Conservation (phyloP, 176 grass and related monocot genomes). For the Lolium multiflorum region DNA sequence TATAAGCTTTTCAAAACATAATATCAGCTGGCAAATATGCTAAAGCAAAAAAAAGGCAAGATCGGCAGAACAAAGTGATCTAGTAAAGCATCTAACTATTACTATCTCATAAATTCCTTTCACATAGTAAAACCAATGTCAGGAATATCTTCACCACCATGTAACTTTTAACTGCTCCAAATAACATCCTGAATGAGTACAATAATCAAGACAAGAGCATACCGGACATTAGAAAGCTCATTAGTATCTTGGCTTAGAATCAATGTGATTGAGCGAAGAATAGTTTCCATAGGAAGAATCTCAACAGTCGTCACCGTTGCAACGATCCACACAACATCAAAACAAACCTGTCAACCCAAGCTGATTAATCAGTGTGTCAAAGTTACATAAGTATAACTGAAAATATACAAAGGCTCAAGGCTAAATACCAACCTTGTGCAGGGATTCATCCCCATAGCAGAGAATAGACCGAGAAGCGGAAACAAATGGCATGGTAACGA, state of each 20-base stretch:
- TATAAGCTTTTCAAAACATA: constrained; percentile 12
- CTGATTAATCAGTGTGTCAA: constrained; percentile 20
- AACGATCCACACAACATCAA: constrained; percentile 82
- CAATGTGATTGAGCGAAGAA: constrained; percentile 72
- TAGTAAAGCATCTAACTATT: constrained; percentile 27
- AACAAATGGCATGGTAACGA: constrained; percentile 76
- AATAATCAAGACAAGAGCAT: constrained; percentile 23
- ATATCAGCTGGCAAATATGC: constrained; percentile 7
- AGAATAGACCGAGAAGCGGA: constrained; percentile 74
- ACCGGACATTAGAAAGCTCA: constrained; percentile 61
- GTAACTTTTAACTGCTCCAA: background rate
- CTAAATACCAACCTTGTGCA: constrained; percentile 75
- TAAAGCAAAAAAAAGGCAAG: constrained; percentile 2
- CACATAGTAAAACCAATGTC: background rate
- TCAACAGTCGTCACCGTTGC: constrained; percentile 73
- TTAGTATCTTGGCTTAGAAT: constrained; percentile 66
- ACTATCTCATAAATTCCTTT: constrained; percentile 16
- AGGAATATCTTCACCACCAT: background rate
- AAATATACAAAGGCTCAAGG: constrained; percentile 10
- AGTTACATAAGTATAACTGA: constrained; percentile 10
- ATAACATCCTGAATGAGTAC: background rate
- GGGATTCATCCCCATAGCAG: constrained; percentile 69
- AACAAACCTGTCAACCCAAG: constrained; percentile 73
- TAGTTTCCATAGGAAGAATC: constrained; percentile 71
- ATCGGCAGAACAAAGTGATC: background rate